Evolutionary conservation across 2,329 filamentous ascomycete species (phyloP).

Genomic region (Phyllosticta citrichinensis): DNA sequence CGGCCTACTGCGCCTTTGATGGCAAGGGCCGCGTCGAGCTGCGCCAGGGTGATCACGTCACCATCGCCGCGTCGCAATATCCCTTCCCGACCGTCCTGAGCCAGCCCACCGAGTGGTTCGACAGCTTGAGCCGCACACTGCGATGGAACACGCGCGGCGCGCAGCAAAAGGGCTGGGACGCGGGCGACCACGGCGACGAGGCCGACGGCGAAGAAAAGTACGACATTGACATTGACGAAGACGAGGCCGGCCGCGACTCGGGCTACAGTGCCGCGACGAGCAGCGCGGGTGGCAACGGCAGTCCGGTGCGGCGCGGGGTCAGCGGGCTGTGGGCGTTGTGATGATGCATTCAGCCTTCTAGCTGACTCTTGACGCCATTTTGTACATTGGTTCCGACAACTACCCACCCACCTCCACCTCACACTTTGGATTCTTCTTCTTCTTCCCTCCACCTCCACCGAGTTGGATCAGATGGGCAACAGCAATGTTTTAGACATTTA

Average conservation of each 20-base stretch:
- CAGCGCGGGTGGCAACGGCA: conserved; percentile 18
- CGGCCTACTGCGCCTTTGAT: conserved; percentile 94
- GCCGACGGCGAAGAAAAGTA: conserved; percentile 50
- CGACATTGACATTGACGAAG: conserved; percentile 85
- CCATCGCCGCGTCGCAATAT: conserved; percentile 90
- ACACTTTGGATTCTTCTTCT: not conserved
- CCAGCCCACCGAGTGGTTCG: conserved; percentile 88
- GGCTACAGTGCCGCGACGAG: conserved; percentile 30
- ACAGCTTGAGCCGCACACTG: conserved; percentile 83
- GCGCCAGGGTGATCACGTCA: conserved; percentile 87
- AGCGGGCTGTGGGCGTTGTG: conserved; percentile 5
- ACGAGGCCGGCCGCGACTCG: conserved; percentile 34
- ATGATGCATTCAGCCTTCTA: no score
- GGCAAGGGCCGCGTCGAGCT: conserved; percentile 94
- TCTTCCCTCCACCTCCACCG: not conserved
- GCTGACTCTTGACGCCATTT: not conserved
- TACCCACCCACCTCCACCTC: no score
- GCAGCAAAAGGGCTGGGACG: conserved; percentile 74
- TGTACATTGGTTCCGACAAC: not conserved
- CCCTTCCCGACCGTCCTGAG: conserved; percentile 94
- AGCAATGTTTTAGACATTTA: not conserved
- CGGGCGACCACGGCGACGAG: conserved; percentile 32
- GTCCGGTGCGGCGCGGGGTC: conserved; percentile 3
- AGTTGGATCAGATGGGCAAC: not conserved
- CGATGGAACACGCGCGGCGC: conserved; percentile 93